phyloP scores from a whole-genome alignment of 129 eudicot genomes.

The Lactuca sativa region DNA sequence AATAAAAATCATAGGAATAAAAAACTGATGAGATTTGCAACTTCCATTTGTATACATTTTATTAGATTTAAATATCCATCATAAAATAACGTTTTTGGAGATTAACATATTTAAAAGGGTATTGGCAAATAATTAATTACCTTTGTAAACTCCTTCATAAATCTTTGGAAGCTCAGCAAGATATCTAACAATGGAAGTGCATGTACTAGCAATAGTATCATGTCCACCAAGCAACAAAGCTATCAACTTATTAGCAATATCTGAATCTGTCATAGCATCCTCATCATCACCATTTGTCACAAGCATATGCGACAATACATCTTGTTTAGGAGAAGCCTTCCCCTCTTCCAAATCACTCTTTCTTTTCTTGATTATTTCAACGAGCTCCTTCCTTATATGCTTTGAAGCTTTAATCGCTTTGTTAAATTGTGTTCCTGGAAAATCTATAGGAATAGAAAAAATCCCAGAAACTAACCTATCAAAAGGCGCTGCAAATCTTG shows the following conservation, averaged over 20 bases:
- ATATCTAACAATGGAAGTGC: conserved; percentile 32
- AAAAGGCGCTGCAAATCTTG: conserved; percentile 30
- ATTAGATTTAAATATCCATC: no score
- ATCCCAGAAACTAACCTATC: conserved; percentile 24
- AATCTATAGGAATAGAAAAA: conserved; percentile 34
- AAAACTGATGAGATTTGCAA: no score
- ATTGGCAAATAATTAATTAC: conserved; percentile 16
- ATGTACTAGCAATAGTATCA: conserved; percentile 35
- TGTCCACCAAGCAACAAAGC: conserved; percentile 36
- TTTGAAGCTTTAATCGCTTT: conserved; percentile 34
- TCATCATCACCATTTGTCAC: conserved; percentile 26
- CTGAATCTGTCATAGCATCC: conserved; percentile 28
- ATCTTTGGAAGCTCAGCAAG: conserved; percentile 43
- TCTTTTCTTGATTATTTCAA: conserved; percentile 26
- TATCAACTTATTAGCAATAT: conserved; percentile 35
- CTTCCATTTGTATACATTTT: no score
- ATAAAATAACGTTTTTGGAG: not conserved
- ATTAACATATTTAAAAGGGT: not conserved
- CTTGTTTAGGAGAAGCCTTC: conserved; percentile 30
- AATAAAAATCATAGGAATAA: not conserved
- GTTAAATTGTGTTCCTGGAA: conserved; percentile 33
- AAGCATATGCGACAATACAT: conserved; percentile 36
- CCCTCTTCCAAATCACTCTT: conserved; percentile 22
- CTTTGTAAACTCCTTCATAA: conserved; percentile 34
- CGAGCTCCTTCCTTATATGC: conserved; percentile 24